phyloP scores from a whole-genome alignment of 176 grass and related monocot species.

The Stipa capillata region DNA sequence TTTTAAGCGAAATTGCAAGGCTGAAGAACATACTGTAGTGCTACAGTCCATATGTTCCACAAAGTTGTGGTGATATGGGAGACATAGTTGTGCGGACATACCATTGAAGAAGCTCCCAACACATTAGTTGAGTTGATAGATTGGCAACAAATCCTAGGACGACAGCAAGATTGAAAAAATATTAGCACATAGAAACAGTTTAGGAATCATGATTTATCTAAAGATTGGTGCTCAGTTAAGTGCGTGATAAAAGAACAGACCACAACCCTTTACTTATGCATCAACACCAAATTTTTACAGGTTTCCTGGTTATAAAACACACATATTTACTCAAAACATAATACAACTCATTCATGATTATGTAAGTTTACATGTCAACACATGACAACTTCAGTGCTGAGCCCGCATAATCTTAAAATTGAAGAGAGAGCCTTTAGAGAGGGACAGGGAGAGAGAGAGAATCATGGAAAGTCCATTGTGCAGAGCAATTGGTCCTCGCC shows the following conservation, averaged over 20 bases:
- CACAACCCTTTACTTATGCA: no score
- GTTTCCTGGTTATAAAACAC: background rate
- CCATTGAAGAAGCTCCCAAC: slow-evolving; percentile 39
- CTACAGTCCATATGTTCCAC: background rate
- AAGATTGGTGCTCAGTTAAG: background rate
- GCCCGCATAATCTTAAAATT: background rate
- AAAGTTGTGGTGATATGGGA: background rate
- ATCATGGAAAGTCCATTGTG: background rate
- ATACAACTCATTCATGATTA: no score
- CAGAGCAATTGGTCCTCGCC: background rate
- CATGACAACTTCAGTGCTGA: no score
- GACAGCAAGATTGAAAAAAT: background rate
- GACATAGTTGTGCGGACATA: background rate
- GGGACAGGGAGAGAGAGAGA: background rate
- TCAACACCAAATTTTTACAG: background rate
- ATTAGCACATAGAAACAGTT: no score
- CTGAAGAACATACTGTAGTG: background rate
- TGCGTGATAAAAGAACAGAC: no score
- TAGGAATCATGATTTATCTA: background rate
- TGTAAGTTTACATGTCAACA: no score
- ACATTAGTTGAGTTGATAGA: slow-evolving; percentile 54
- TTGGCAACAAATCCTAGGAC: slow-evolving; percentile 40
- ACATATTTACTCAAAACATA: background rate
- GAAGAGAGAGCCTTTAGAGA: background rate
- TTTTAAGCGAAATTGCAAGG: background rate